Evolutionary conservation across 75 land plant species (phyloP).

Genomic region (Picea glauca): DNA sequence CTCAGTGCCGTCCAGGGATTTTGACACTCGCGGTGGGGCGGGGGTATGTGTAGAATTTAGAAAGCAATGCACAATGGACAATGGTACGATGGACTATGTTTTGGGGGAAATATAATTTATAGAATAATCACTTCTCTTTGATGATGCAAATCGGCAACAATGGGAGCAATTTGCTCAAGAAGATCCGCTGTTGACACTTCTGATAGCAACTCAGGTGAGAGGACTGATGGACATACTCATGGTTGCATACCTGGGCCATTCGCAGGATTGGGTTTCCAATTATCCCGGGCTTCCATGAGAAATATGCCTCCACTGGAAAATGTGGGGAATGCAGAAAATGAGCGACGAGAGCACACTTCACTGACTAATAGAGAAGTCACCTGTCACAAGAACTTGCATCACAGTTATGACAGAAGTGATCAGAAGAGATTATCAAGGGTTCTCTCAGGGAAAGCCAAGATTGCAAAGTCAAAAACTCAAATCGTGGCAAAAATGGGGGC

Average conservation of each 20-base stretch:
- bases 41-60: too few species aligned
- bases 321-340: neutral
- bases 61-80: too few species aligned
- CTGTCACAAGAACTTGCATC: too few species aligned
- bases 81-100: too few species aligned
- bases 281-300: neutral
- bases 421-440: constrained; percentile 18
- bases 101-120: too few species aligned
- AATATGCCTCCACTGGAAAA: neutral
- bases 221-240: neutral
- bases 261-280: too few species aligned
- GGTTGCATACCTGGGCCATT: too few species aligned
- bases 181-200: neutral
- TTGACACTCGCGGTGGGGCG: too few species aligned
- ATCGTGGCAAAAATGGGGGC: constrained; percentile 20
- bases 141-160: neutral
- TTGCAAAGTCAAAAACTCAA: constrained; percentile 17
- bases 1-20: too few species aligned
- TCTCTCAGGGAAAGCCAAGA: constrained; percentile 14
- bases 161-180: constrained; percentile 11
- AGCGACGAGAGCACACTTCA: neutral
- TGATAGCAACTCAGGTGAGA: neutral
- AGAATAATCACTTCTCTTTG: too few species aligned
- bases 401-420: neutral
- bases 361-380: neutral